Base-by-base conservation (phyloP, 2,329 filamentous ascomycete genomes). In the Ophiostoma pallidulum region DNA sequence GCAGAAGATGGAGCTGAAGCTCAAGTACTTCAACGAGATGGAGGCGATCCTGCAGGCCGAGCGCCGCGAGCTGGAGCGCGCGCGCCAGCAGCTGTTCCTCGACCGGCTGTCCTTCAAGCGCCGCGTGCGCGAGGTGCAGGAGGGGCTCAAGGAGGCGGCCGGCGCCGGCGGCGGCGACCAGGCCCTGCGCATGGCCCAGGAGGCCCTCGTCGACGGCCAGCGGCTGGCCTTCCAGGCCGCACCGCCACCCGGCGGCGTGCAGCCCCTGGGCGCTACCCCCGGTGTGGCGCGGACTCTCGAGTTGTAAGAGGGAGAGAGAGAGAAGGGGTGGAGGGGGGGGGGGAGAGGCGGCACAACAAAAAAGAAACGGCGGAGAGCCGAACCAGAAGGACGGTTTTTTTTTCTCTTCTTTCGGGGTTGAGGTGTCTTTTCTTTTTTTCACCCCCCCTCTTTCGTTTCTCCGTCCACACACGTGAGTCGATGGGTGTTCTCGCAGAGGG, bases 21-120 rank as follows among this genome's bases (percentile, higher is more conserved):
- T 98, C 51, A 83, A 88, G 60, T 94, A 97, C 64, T 98, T 98
- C 67, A 84, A 86, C 58, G 92, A 98, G 64, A 90, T 98, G 77
- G 92, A 98, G 66, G 77, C 86, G 16, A 83, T 96, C 38, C 74
- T 98, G 43, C 86, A 94, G 58, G 88, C 90, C 6, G 92, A 98
- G 69, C 83, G 91, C 51, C 80, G 90, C 51, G 92, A 98, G 65
- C 74, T 98, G 19, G 92, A 98, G 66, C 80, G 90, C 49, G 87
- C 86, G 35, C 81, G 91, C 26, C 90, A 97, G 64, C 86, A 96
- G 64, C 76, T 98, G 16, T 95, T 97, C 72, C 72, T 97, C 32
- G 92, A 98, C 64, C 80, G 92, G 20, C 73, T 98, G 43, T 78
- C 85, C 2, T 95, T 97, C 70, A 89, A 92, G 71, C 84, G 85